Conservation (phyloP, 2,329 filamentous ascomycete genomes). For the Colletotrichum sojae region DNA sequence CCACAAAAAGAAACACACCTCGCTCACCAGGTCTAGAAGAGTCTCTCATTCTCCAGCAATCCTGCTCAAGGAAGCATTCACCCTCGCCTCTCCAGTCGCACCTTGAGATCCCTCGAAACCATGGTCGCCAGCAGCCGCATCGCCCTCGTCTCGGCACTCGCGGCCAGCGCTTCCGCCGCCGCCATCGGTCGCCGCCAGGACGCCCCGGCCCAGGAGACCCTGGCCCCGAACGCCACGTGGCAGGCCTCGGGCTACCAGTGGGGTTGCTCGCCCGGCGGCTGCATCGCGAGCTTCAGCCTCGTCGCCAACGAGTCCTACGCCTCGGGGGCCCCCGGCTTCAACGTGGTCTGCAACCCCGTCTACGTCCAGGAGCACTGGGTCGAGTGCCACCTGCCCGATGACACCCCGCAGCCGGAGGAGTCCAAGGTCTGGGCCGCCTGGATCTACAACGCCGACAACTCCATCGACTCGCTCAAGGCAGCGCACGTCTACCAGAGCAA, state of each 20-base stretch:
- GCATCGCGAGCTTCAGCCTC: constrained; percentile 45
- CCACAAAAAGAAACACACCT: too few species aligned
- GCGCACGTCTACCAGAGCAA: constrained; percentile 42
- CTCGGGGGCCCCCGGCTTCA: constrained; percentile 45
- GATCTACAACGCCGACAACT: constrained; percentile 40
- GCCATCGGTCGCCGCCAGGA: constrained; percentile 8
- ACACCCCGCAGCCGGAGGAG: constrained; percentile 4
- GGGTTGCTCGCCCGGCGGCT: constrained; percentile 46
- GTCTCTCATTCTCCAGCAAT: not conserved
- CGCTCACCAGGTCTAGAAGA: not conserved
- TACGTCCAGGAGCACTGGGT: constrained; percentile 45
- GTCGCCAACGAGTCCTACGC: constrained; percentile 43
- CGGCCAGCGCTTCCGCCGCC: constrained; percentile 22
- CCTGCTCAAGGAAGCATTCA: not conserved
- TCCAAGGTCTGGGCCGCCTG: constrained; percentile 44
- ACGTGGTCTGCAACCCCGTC: constrained; percentile 45
- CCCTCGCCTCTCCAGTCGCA: too few species aligned
- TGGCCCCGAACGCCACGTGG: constrained; percentile 14
- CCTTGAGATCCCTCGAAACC: too few species aligned
- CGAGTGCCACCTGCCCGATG: constrained; percentile 41
- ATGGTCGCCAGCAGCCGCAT: constrained; percentile 19
- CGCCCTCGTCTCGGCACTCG: not conserved
- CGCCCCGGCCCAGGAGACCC: too few species aligned
- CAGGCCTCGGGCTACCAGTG: constrained; percentile 21
- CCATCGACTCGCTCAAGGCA: constrained; percentile 42